A percentile compares a stretch with the other conserved stretches of the same genome.
These are phyloP conservation scores for Naematelia encephala DNA, from an alignment of 768 basidiomycete species.

Conservation along the genomic window DNA sequence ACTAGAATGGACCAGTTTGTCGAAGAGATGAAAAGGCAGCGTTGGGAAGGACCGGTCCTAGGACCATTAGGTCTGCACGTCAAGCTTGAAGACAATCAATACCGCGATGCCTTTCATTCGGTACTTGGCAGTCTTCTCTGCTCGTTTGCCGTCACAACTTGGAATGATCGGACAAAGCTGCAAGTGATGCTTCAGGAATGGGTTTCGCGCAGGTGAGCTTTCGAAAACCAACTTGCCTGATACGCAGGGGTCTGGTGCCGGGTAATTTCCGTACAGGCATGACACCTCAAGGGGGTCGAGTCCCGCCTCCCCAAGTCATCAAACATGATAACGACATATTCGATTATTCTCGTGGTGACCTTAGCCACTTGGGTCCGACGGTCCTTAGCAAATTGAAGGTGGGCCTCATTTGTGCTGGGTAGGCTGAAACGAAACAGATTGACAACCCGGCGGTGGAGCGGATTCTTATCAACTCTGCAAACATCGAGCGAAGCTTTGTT, in stretches of 20 bases:
- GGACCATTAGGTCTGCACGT: slow-evolving; percentile 74
- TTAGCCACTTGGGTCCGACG: slow-evolving; percentile 62
- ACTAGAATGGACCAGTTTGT: slow-evolving; percentile 30
- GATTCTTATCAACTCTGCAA: slow-evolving; percentile 69
- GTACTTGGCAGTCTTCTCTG: slow-evolving; percentile 62
- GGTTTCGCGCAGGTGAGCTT: neutral
- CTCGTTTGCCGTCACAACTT: slow-evolving; percentile 66
- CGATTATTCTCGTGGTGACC: slow-evolving; percentile 73
- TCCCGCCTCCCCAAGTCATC: slow-evolving; percentile 26
- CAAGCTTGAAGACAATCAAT: slow-evolving; percentile 66
- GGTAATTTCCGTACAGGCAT: slow-evolving; percentile 5
- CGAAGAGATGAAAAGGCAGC: slow-evolving; percentile 33
- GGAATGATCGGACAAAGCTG: neutral
- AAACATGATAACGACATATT: slow-evolving; percentile 68
- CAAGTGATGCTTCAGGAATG: neutral
- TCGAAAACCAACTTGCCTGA: neutral
- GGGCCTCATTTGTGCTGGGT: slow-evolving; percentile 28
- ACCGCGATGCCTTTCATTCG: slow-evolving; percentile 64
- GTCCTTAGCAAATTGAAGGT: slow-evolving; percentile 80
- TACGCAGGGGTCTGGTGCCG: slow-evolving; percentile 16
- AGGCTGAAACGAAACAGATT: slow-evolving; percentile 56
- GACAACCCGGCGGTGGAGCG: slow-evolving; percentile 70
- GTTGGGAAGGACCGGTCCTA: slow-evolving; percentile 31
- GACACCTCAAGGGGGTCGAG: neutral
- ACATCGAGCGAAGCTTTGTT: slow-evolving; percentile 71